These are phyloP conservation scores for Apophysomyces elegans DNA, from an alignment of 371 early-diverging fungal species.

Conservation along the genomic window DNA sequence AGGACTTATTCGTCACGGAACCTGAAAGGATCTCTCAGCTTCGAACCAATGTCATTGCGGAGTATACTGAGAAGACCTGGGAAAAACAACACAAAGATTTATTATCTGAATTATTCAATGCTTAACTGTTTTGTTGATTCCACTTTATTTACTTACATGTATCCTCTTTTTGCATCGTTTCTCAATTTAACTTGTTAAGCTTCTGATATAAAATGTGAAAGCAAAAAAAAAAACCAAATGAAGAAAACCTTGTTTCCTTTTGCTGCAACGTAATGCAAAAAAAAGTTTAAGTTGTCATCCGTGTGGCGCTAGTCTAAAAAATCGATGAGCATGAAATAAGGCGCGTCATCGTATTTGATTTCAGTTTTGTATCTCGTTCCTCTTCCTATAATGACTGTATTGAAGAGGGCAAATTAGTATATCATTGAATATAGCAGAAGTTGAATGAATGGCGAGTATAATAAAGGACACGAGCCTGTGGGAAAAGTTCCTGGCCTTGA, in stretches of 20 bases:
- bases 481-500: background rate
- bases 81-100: constrained; percentile 42
- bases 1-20: constrained; percentile 47
- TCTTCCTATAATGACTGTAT: background rate
- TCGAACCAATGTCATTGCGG: constrained; percentile 37
- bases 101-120: constrained; percentile 23
- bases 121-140: constrained; percentile 16
- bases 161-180: background rate
- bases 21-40: constrained; percentile 32
- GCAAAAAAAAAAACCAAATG: background rate
- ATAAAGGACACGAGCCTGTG: background rate
- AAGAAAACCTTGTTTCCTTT: constrained; percentile 6
- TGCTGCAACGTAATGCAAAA: constrained; percentile 10
- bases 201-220: background rate
- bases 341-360: background rate
- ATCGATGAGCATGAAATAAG: constrained; percentile 4
- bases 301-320: background rate
- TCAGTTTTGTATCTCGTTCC: background rate
- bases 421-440: no score
- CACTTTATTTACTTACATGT: background rate
- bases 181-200: background rate
- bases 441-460: background rate
- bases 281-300: constrained; percentile 5
- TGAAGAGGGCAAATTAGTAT: background rate
- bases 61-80: constrained; percentile 47